Evolutionary conservation across 129 eudicot genomes (phyloP).

Genomic region (Smallanthus sonchifolius): DNA sequence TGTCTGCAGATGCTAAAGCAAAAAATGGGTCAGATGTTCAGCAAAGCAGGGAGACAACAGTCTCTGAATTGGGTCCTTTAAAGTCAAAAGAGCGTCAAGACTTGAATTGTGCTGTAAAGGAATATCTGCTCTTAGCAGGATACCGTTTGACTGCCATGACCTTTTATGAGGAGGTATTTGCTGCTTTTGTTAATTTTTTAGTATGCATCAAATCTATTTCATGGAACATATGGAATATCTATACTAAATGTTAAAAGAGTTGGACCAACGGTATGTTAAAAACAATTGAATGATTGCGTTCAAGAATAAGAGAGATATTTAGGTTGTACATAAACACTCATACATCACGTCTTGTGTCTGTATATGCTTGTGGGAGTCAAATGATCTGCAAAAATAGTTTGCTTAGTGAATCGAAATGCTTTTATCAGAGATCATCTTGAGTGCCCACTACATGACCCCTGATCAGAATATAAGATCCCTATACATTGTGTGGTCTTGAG

Average conservation of each 20-base stretch:
- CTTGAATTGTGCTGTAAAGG: slow-evolving; percentile 92
- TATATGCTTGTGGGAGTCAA: neutral
- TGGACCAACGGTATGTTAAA: neutral
- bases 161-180: slow-evolving; percentile 89
- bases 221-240: neutral
- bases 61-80: slow-evolving; percentile 81
- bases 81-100: slow-evolving; percentile 89
- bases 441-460: too few relatives aligned
- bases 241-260: neutral
- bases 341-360: neutral
- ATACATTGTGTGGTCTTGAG: too few relatives aligned
- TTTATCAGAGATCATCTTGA: too few relatives aligned
- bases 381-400: neutral
- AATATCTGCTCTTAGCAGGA: slow-evolving; percentile 90
- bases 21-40: slow-evolving; percentile 40
- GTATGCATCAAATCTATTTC: slow-evolving; percentile 6
- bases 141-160: slow-evolving; percentile 99
- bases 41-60: slow-evolving; percentile 47
- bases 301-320: neutral
- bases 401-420: neutral
- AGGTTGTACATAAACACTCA: neutral
- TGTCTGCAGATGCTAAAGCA: slow-evolving; percentile 43
- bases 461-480: too few relatives aligned
- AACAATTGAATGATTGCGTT: neutral
- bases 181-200: slow-evolving; percentile 1